Evolutionary conservation across 768 basidiomycete genomes (phyloP).

Genomic region (Mycena haematopus): DNA sequence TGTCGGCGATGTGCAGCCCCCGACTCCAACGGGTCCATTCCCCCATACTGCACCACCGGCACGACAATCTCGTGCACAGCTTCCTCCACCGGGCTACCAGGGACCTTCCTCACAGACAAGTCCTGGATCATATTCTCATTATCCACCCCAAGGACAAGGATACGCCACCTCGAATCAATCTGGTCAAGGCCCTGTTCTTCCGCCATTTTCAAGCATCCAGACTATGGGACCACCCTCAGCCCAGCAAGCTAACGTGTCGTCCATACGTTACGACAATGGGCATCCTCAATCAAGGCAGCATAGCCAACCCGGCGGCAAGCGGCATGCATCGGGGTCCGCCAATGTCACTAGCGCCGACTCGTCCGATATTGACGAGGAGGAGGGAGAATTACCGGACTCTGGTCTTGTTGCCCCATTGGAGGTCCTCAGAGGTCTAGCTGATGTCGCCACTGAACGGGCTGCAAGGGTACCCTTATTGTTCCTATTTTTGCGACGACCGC

Average conservation of each 20-base stretch:
- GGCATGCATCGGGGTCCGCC: slow-evolving; percentile 66
- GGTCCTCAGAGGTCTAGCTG: slow-evolving; percentile 79
- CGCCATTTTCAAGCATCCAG: slow-evolving; percentile 75
- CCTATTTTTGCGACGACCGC: slow-evolving; percentile 17
- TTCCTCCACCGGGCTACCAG: slow-evolving; percentile 45
- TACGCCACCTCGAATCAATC: slow-evolving; percentile 39
- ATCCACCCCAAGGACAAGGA: slow-evolving; percentile 43
- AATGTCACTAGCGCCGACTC: slow-evolving; percentile 81
- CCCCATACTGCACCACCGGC: slow-evolving; percentile 36
- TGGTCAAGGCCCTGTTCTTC: slow-evolving; percentile 60
- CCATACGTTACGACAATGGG: slow-evolving; percentile 60
- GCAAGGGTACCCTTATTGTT: slow-evolving; percentile 60
- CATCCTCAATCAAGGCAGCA: slow-evolving; percentile 45
- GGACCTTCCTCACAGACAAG: slow-evolving; percentile 41
- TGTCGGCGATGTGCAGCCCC: slow-evolving; percentile 47
- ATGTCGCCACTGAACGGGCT: slow-evolving; percentile 81
- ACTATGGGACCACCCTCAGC: slow-evolving; percentile 55
- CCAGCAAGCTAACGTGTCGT: slow-evolving; percentile 60
- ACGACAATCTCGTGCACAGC: slow-evolving; percentile 44
- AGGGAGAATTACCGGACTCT: slow-evolving; percentile 79
- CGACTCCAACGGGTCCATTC: slow-evolving; percentile 43
- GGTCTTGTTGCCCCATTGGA: slow-evolving; percentile 90
- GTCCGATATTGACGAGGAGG: slow-evolving; percentile 85
- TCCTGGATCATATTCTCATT: slow-evolving; percentile 50
- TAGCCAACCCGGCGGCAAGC: slow-evolving; percentile 51